Base-by-base conservation (phyloP, 2,329 filamentous ascomycete species). In the Phyllosticta citrichinensis region DNA sequence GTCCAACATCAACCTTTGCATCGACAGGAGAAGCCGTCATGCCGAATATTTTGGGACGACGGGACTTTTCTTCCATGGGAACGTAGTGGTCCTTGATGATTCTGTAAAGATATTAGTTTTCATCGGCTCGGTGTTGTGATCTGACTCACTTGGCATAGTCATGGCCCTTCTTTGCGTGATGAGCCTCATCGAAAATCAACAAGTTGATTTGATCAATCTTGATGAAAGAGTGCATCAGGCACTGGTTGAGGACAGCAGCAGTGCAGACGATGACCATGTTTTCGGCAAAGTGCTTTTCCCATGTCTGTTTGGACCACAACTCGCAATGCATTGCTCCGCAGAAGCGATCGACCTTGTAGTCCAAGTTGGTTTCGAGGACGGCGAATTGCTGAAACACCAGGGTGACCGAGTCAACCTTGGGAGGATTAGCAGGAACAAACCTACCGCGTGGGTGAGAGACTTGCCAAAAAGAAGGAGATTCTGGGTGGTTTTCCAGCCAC, bases 11-110 rank as follows among this genome's bases (percentile, higher is more conserved):
- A 0, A 83, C 82, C 68, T 89, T 88, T 0, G 89, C 85, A 74
- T 97, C 92, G 2, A 97, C 87, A 0, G 94, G 94, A 0, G 94
- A 97, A 8, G 94, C 94, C 1, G 94, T 99, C 93, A 97, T 97
- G 25, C 93, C 93, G 65, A 99, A 88, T 20, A 99, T 86, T 47
- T 86, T 87, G 3, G 94, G 94, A 4, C 85, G 80, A 55, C 75
- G 76, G 0, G 69, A 66, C 0, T 71, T 64, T 0, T 79, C 74
- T 1, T 71, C 66, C 30, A 80, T 76, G 2, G 80, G 74, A 1
- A 84, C 65, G 68, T 97, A 97, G 66, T 89, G 91, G 62, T 96
- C 88, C 67, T 89, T 91, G 74, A 99, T 89, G 62, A 99, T 94
- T 27, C 57, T 59, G 19, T 5, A 12, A 1, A 8, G 14, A 51